Base-by-base conservation (phyloP, 371 early-diverging fungal species). In the Rhizopus delemar region DNA sequence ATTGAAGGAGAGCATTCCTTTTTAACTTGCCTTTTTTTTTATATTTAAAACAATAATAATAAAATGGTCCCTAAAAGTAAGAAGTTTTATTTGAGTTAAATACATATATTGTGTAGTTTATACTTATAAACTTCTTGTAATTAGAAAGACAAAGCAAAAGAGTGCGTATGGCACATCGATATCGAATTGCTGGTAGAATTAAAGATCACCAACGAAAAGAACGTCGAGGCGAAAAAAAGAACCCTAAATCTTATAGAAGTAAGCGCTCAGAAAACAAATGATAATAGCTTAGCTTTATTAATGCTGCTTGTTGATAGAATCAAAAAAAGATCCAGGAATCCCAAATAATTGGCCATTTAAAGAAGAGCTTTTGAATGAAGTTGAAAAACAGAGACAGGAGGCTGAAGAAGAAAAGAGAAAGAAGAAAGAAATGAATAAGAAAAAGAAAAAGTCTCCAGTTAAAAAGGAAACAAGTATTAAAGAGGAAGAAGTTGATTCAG, bases 111-210 rank as follows among this genome's bases (percentile, higher is more conserved):
- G 35, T 33, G 16, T 5, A 12, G 36, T 38, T 57, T 11, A 39
- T 8, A 9, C 22, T 43, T n/a, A 45, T 8, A 22, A n/a, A 13
- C 5, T 36, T 28, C 9, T 51, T 11, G 12, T 35, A 1, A 22
- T 34, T 36, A 46, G 49, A 76, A 71, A 77, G 56, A 48, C 43
- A 13, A 53, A 87, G 88, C 66, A 94, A 94, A 80, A 86, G 94
- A 61, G 66, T 81, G 45, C 68, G 85, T 52, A 81, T 85, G 33
- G 71, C 82, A 52, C 83, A 81, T 69, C 77, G 82, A 65, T 90
- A 92, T 80, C 91, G 90, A 77, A 93, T 90, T 65, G 70, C 81
- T 60, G 84, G 83, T 62, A 84, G 83, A 70, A 88, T 91, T 46
- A 73, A 73, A 49, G 92, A 94, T 60, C 87, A 89, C 70, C 82